Conservation (phyloP, 305 asterid genomes). For the Solanum hybrid region DNA sequence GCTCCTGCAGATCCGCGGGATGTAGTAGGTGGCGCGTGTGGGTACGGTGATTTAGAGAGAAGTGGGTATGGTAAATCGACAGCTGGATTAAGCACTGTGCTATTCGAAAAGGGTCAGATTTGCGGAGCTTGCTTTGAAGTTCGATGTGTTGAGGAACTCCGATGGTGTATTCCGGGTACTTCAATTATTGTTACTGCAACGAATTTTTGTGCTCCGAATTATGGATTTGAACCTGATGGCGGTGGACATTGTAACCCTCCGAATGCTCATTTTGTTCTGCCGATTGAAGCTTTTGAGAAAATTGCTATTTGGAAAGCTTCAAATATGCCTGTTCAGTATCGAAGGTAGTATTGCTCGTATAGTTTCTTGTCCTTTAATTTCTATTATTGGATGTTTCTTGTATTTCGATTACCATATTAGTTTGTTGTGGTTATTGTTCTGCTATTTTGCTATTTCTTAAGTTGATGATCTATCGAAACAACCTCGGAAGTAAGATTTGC, state of each 20-base stretch:
- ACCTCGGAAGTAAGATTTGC: background rate
- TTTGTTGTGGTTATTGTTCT: background rate
- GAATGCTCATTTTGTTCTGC: conserved; percentile 77
- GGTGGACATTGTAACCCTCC: conserved; percentile 96
- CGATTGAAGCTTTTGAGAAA: conserved; percentile 84
- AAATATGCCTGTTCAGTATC: conserved; percentile 75
- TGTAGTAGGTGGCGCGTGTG: conserved; percentile 89
- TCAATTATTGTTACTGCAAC: conserved; percentile 89
- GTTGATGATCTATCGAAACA: background rate
- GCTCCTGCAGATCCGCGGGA: conserved; percentile 62
- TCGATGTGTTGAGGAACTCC: conserved; percentile 72
- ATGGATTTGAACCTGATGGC: conserved; percentile 58
- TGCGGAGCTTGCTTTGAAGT: conserved; percentile 90
- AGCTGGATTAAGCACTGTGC: conserved; percentile 68
- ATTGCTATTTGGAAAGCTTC: conserved; percentile 94
- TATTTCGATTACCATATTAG: background rate
- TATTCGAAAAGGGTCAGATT: conserved; percentile 86
- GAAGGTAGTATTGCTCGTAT: conserved; percentile 18
- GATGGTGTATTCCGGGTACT: conserved; percentile 94
- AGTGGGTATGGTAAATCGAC: conserved; percentile 85
- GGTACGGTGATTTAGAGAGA: conserved; percentile 65
- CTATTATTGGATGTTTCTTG: background rate
- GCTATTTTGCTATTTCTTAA: background rate
- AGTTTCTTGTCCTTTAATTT: background rate
- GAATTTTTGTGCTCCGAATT: conserved; percentile 89